These are phyloP conservation scores for Penicillium bovifimosum DNA, from an alignment of 495 filamentous ascomycete genomes.

Conservation along the genomic window DNA sequence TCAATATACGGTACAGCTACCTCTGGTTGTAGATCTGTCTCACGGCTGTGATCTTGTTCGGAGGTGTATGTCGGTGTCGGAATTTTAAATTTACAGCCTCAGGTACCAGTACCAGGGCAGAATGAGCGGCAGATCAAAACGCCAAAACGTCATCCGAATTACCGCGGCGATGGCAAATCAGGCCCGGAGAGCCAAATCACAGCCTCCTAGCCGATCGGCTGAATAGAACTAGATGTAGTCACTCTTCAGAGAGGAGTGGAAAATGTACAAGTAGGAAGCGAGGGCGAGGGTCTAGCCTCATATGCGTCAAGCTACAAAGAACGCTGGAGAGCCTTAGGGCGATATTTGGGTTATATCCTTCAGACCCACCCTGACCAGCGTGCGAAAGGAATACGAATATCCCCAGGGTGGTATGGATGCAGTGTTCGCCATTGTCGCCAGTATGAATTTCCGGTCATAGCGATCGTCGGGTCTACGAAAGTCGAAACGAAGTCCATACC, in stretches of 20 bases:
- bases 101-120: neutral
- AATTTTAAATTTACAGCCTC: too few relatives aligned
- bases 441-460: neutral
- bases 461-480: neutral
- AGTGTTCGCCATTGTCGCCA: neutral
- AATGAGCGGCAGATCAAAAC: neutral
- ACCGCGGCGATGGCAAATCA: slow-evolving; percentile 1
- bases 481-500: neutral
- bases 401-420: neutral
- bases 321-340: neutral
- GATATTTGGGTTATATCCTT: neutral
- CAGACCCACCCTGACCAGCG: neutral
- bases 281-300: too few relatives aligned
- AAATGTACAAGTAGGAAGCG: neutral
- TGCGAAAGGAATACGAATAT: neutral
- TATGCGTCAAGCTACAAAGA: neutral
- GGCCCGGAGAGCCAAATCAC: neutral
- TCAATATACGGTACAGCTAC: too few relatives aligned
- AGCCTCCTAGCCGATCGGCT: neutral
- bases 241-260: neutral
- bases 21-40: neutral
- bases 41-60: too few relatives aligned
- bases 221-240: neutral
- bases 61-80: too few relatives aligned
- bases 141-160: neutral